Base-by-base conservation (phyloP, 331 rosid species). In the Malus hybrid region DNA sequence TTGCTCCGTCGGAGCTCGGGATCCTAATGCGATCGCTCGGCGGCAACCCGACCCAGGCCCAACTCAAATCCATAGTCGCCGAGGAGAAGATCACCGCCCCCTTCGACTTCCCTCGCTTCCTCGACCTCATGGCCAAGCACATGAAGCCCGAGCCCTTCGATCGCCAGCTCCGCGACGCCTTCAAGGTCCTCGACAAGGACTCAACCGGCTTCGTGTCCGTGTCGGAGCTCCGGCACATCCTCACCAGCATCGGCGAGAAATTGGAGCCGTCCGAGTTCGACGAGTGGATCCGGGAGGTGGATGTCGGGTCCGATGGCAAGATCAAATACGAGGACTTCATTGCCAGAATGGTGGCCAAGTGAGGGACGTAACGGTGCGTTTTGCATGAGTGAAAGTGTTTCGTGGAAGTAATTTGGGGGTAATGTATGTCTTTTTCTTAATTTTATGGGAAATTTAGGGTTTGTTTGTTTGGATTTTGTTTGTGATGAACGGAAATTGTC, bases 261-360 rank as follows among this genome's bases (percentile, higher is more conserved):
- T 90, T 93, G 18, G 98, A 93, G 81, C 96, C 97, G 2, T 78
- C 97, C 54, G 98, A 93, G 89, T 93, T 93, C 54, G 98, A 93
- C 69, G 98, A 93, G 89, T 93, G 98, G 98, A 91, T 93, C 91
- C 83, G 93, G 71, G 98, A 93, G 86, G 98, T 93, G 55, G 97
- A 91, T 71, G 98, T 93, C 19, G 91, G 90, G 22, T 79, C 91
- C 55, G 96, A 93, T 71, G 98, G 97, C 24, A 90, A 85, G 91
- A 93, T 93, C 89, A 90, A 92, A 70, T 93, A 93, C 85, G 97
- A 90, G 76, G 98, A 93, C 65, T 93, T 93, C 90, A 93, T 93
- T 65, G 91, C 94, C 61, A 78, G 97, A 87, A 93, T 90, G 97
- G 91, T 91, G 32, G 97, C 97, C 73, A 93, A 91, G 91, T 93